Base-by-base conservation (phyloP, 768 basidiomycete species). In the Tylopilus vinaceipallidus region DNA sequence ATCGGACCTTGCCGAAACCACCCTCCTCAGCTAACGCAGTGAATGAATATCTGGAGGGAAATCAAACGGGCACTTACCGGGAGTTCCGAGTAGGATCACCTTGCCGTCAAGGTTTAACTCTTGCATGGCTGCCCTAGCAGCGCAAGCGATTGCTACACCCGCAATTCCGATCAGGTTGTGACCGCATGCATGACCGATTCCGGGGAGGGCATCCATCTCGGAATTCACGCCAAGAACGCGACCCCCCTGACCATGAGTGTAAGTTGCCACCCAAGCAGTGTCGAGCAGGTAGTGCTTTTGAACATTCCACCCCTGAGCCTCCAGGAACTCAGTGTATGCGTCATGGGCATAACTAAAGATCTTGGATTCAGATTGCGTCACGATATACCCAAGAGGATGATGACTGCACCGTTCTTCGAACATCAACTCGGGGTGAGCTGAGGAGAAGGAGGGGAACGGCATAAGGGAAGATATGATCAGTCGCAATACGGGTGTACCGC, bases 221-320 rank as follows among this genome's bases (percentile, higher is more conserved):
- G 88, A 90, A 64, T 91, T 91, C 45, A 91, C 73, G 1, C 88
- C 89, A 32, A 91, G 79, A 0, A 77, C 81, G 45, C 81, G 75
- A 9, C 86, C 86, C 26, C 83, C 86, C 19, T 69, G 61, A 13
- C 84, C 83, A 58, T 83, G 74, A 8, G 75, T 69, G 55, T 79
- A 91, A 1, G 74, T 76, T 0, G 89, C 89, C 19, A 75, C 70
- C 89, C 89, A 91, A 3, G 87, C 89, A 0, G 89, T 92, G n/a
- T 80, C 74, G 22, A 91, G 71, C 43, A 77, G 75, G 57, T 82
- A 78, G 37, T 88, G 78, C 45, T 69, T 75, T 34, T 75, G 77
- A 14, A 89, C 84, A 13, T 75, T 65, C 62, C 86, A 91, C 0
- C 84, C 87, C 26, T 82, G 80, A 38, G 74, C 74, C 38, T 69